These are phyloP conservation scores for Diaporthe eres DNA, from an alignment of 2,329 filamentous ascomycete genomes.

Conservation along the genomic window DNA sequence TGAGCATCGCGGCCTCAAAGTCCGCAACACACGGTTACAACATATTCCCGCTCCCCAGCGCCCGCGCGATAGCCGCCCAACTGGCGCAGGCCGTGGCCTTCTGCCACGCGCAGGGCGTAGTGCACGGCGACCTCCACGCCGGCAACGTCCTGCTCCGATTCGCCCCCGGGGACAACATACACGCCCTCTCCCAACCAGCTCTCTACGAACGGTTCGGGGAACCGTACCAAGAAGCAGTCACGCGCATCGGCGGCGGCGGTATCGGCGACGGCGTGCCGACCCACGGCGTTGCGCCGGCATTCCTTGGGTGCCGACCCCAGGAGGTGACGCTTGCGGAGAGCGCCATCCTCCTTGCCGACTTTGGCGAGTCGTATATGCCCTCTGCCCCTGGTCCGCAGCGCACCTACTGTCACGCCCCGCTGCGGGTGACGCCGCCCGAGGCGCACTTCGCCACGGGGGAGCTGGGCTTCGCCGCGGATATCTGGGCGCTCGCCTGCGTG, in stretches of 20 bases:
- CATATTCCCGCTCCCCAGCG: not conserved
- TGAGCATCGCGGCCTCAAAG: not conserved
- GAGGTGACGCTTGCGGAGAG: not conserved
- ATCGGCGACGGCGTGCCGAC: not conserved
- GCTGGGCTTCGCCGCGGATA: not conserved
- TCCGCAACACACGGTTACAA: no score
- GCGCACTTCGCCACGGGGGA: not conserved
- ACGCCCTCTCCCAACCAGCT: not conserved
- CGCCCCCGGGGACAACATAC: not conserved
- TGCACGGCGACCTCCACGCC: not conserved
- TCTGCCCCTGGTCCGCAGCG: not conserved
- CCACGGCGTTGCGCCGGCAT: not conserved
- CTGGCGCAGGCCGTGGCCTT: not conserved
- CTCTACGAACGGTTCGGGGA: not conserved
- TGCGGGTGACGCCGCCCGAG: not conserved
- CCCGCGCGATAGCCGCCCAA: not conserved
- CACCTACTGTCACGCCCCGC: not conserved
- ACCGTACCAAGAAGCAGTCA: not conserved
- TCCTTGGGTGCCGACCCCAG: not conserved
- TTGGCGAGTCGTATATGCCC: not conserved
- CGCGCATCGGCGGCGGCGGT: not conserved
- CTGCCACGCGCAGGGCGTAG: not conserved
- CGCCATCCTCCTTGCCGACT: not conserved
- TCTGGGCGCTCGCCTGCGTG: not conserved
- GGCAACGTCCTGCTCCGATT: not conserved